Evolutionary conservation across 2,329 filamentous ascomycete genomes (phyloP), one percentile per base, ranked within the genome.

Genomic region (Neoscytalidium dimidiatum): DNA sequence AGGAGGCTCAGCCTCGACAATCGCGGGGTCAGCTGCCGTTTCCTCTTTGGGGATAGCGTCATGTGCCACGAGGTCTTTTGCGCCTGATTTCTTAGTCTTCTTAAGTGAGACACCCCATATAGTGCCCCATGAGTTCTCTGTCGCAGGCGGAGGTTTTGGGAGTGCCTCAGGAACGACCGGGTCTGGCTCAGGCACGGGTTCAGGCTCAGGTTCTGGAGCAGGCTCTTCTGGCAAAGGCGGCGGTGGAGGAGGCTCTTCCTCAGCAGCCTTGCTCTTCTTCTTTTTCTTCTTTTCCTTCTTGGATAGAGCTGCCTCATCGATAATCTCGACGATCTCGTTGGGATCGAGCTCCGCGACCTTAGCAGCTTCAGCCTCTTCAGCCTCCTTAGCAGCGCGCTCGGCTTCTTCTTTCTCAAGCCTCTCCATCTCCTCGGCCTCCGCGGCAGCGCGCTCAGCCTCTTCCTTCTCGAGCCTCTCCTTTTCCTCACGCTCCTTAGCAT

Each of bases 81-180:
- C 44, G 53, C 13, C 38, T 28, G 74, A 70, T 69, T 80, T 81
- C 67, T 79, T 81, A 7, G 76, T 77, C 66, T 78, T 79, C 69
- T 79, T 80, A 62, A 80, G 71, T 64, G 77, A 78, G 48, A 80
- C 75, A 64, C 81, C 81, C 78, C 79, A 82, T 63, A 79, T 78
- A 57, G 76, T 80, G 49, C 78, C 79, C 75, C 28, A 69, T 67
- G 9, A 73, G 56, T 14, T 70, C 67, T 48, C 19, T 72, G 14
- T 68, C 3, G 72, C 69, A 11, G 70, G 67, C 48, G 71, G 43
- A 11, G 61, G 35, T 11, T 44, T 49, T n/a, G 49, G 61, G 26
- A 26, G 31, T 7, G 35, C 56, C 62, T 75, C 75, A 4, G 71
- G 71, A n/a, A 72, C 70, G 73, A 71, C 73, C 13, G 70, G 67